Evolutionary conservation across 2,329 filamentous ascomycete genomes (phyloP).

Genomic region (Pleoardoris graminearum): DNA sequence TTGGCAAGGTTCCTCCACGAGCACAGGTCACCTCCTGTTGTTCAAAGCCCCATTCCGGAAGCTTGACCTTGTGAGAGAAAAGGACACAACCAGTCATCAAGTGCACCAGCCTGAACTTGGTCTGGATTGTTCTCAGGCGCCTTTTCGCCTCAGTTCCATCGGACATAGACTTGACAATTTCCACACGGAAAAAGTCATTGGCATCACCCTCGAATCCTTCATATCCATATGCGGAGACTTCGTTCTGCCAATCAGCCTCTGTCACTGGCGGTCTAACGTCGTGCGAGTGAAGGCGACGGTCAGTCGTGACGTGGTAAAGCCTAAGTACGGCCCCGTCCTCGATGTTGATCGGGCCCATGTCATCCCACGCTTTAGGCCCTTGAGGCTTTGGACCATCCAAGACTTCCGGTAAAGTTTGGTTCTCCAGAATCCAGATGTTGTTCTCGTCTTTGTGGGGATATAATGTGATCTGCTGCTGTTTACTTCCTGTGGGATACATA

Average conservation of each 20-base stretch:
- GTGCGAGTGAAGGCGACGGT: conserved; percentile 92
- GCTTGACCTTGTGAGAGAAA: conserved; percentile 98
- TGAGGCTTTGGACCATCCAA: conserved; percentile 75
- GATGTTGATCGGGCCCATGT: conserved; percentile 68
- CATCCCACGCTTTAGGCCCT: conserved; percentile 84
- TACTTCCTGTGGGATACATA: conserved; percentile 97
- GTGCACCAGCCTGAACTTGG: conserved; percentile 93
- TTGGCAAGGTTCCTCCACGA: conserved; percentile 85
- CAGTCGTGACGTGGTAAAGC: conserved; percentile 80
- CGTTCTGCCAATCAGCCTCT: conserved; percentile 77
- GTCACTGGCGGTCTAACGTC: conserved; percentile 68
- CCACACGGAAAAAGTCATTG: conserved; percentile 92
- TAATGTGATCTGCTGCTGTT: conserved; percentile 97
- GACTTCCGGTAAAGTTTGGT: conserved; percentile 88
- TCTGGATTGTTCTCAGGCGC: conserved; percentile 88
- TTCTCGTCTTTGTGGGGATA: conserved; percentile 99
- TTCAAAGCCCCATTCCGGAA: conserved; percentile 96
- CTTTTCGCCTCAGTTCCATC: conserved; percentile 77
- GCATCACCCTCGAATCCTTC: conserved; percentile 96
- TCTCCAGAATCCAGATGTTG: conserved; percentile 92
- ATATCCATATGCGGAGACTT: conserved; percentile 95
- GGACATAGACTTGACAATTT: conserved; percentile 91
- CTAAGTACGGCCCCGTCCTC: conserved; percentile 79
- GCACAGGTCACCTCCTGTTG: conserved; percentile 99
- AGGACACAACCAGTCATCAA: conserved; percentile 95